Conservation (phyloP, 2,329 filamentous ascomycete genomes). For the Pseudopyricularia cyperi region DNA sequence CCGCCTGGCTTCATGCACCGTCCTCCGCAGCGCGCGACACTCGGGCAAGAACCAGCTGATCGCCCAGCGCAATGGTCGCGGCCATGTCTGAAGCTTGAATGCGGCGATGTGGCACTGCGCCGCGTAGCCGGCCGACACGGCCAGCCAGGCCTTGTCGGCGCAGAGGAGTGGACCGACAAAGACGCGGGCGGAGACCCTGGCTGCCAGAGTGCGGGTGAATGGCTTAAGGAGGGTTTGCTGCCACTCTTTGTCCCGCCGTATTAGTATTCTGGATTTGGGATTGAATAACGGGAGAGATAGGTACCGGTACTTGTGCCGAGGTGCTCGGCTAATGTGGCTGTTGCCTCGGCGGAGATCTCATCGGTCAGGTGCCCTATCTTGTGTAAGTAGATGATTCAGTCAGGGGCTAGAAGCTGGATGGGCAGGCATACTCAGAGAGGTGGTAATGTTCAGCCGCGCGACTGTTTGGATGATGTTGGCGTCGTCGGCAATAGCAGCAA, state of each 20-base stretch:
- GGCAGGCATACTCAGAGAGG: background rate
- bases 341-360: background rate
- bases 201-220: background rate
- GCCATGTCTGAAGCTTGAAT: background rate
- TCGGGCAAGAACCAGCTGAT: background rate
- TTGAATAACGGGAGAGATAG: background rate
- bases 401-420: background rate
- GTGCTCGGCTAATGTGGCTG: background rate
- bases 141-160: background rate
- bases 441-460: background rate
- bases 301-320: background rate
- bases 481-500: background rate
- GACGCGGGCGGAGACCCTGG: background rate
- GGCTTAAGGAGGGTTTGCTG: background rate
- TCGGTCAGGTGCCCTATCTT: background rate
- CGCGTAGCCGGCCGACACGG: background rate
- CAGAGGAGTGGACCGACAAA: background rate
- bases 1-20: background rate
- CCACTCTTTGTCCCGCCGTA: background rate
- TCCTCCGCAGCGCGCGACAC: background rate
- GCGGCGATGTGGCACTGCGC: background rate
- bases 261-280: background rate
- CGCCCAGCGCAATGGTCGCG: background rate
- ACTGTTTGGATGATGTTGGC: background rate
- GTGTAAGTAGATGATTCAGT: background rate